Evolutionary conservation across 352 stramenopile species (phyloP).

Genomic region (Hyaloperonospora brassicae): DNA sequence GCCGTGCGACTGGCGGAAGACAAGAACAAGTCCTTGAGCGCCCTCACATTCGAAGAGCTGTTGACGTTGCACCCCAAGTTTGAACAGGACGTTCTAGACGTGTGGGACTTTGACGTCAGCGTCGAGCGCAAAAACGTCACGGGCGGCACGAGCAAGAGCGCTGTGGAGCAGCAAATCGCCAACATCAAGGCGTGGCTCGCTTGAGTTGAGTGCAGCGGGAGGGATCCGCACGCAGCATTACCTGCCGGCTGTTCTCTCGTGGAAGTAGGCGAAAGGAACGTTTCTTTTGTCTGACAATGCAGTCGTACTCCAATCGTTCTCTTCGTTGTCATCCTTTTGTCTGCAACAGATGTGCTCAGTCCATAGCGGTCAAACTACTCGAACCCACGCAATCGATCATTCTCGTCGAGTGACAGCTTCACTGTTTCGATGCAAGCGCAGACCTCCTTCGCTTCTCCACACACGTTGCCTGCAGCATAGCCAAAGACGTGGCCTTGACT

Average conservation of each 20-base stretch:
- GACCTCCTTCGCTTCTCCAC: no score
- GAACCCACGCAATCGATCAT: no score
- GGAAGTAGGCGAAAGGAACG: no score
- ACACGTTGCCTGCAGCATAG: no score
- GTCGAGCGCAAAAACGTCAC: conserved; percentile 88
- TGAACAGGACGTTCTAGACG: conserved; percentile 77
- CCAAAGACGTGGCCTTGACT: no score
- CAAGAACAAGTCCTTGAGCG: conserved; percentile 72
- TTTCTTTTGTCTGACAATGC: no score
- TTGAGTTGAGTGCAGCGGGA: conserved; percentile 5
- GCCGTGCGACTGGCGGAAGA: conserved; percentile 90
- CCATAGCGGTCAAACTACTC: no score
- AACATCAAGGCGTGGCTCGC: conserved; percentile 67
- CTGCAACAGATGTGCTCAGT: no score
- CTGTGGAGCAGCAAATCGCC: conserved; percentile 74
- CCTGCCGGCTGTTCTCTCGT: no score
- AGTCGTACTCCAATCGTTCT: no score
- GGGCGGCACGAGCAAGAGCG: conserved; percentile 72
- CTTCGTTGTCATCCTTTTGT: no score
- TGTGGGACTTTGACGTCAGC: conserved; percentile 88
- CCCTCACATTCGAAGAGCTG: conserved; percentile 88
- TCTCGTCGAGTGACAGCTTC: neutral
- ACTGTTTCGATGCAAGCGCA: conserved; percentile 10
- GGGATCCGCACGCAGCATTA: no score
- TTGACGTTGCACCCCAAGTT: conserved; percentile 84